These are phyloP conservation scores for Apiotrichum sp. DNA, from an alignment of 1,284 basidiomycete genomes.

Conservation along the genomic window DNA sequence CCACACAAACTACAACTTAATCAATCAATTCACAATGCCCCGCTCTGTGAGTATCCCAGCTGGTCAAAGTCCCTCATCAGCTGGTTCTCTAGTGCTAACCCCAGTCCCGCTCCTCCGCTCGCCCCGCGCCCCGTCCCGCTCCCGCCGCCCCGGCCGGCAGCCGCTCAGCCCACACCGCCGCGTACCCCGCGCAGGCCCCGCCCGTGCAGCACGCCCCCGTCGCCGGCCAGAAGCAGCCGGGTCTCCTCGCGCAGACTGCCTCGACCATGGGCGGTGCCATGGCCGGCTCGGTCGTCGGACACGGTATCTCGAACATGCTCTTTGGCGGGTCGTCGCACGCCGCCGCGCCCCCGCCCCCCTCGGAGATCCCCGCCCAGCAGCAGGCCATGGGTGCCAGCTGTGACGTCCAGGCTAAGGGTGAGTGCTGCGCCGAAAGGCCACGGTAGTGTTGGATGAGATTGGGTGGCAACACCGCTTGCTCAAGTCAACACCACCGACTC, in stretches of 20 bases:
- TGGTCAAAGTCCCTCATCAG: neutral
- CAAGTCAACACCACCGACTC: no score
- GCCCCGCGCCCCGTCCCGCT: conserved; percentile 29
- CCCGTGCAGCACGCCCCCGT: conserved; percentile 14
- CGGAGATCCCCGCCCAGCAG: conserved; percentile 38
- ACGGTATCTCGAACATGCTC: conserved; percentile 54
- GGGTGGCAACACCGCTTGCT: neutral
- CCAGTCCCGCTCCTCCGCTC: conserved; percentile 36
- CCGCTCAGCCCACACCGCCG: conserved; percentile 34
- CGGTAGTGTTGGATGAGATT: neutral
- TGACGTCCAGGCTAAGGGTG: conserved; percentile 53
- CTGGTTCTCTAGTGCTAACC: conserved; percentile 3
- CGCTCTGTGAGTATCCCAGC: conserved; percentile 23
- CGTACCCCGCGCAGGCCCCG: conserved; percentile 22
- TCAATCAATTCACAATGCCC: conserved; percentile 21
- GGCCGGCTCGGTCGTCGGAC: conserved; percentile 52
- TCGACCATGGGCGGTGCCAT: conserved; percentile 55
- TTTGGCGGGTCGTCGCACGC: conserved; percentile 48
- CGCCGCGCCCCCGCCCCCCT: conserved; percentile 39
- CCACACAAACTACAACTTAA: conserved; percentile 4
- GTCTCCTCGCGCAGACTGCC: conserved; percentile 49
- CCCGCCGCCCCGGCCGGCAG: conserved; percentile 22
- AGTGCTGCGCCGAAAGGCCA: conserved; percentile 14
- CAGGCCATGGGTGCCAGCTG: conserved; percentile 45
- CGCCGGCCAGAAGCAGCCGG: conserved; percentile 30